Percentiles rank a stretch among this genome's conserved stretches.
Evolutionary conservation across 257 asterid genomes (phyloP).

Genomic region (Coffea canephora): DNA sequence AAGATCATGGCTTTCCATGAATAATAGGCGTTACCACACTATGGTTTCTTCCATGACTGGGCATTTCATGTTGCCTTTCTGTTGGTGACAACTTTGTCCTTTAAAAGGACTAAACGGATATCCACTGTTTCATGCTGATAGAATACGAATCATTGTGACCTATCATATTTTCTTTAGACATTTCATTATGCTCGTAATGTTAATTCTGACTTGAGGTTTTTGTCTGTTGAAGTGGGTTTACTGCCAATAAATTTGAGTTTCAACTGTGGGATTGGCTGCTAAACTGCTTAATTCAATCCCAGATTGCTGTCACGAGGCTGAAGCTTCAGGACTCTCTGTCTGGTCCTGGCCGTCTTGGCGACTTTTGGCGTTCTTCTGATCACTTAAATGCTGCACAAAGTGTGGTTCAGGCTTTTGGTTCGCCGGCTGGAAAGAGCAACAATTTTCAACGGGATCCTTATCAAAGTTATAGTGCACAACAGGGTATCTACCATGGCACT

Average conservation of each 20-base stretch:
- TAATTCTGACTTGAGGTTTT: background rate
- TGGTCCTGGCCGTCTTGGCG: slow-evolving; percentile 28
- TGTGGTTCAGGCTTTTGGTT: slow-evolving; percentile 32
- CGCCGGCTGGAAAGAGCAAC: slow-evolving; percentile 36
- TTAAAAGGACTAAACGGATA: background rate
- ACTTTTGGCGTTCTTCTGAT: slow-evolving; percentile 31
- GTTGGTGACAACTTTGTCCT: background rate
- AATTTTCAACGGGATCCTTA: slow-evolving; percentile 35
- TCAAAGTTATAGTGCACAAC: slow-evolving; percentile 35
- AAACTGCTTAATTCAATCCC: slow-evolving; percentile 10
- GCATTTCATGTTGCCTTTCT: background rate
- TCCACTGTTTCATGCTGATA: background rate
- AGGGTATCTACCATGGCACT: slow-evolving; percentile 34
- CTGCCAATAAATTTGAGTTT: background rate
- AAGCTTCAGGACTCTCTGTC: slow-evolving; percentile 42
- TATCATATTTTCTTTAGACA: background rate
- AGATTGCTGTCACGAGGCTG: slow-evolving; percentile 48
- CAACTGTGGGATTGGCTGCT: background rate
- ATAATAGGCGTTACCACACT: background rate
- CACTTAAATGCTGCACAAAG: slow-evolving; percentile 39
- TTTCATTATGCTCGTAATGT: background rate
- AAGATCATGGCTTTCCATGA: background rate
- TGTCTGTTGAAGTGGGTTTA: slow-evolving; percentile 1
- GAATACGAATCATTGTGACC: background rate
- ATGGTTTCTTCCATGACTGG: background rate